These are phyloP conservation scores for Clitocybe nebularis DNA, from an alignment of 1,284 basidiomycete species.

Conservation along the genomic window DNA sequence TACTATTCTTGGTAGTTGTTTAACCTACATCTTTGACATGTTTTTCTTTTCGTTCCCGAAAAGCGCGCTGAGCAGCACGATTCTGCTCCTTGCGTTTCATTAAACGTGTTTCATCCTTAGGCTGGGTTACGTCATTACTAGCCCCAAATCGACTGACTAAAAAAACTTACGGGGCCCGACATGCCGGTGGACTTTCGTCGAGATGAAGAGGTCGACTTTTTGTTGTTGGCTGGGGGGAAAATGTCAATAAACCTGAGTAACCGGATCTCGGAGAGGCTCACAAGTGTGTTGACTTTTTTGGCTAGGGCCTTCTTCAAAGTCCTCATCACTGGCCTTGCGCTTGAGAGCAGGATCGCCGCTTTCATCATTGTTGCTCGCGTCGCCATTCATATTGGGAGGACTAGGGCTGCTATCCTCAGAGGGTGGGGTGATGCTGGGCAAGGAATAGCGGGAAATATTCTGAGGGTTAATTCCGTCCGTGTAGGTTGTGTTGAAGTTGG, in stretches of 20 bases:
- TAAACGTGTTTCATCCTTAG: conserved; percentile 66
- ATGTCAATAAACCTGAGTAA: conserved; percentile 1
- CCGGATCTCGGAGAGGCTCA: conserved; percentile 27
- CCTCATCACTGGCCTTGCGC: conserved; percentile 67
- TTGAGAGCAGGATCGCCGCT: conserved; percentile 51
- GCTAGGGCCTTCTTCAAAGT: conserved; percentile 57
- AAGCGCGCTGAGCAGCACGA: conserved; percentile 80
- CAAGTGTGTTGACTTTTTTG: conserved; percentile 64
- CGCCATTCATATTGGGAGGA: conserved; percentile 47
- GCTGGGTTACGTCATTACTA: conserved; percentile 20
- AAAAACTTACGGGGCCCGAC: conserved; percentile 30
- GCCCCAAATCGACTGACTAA: background rate
- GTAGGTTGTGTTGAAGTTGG: conserved; percentile 20
- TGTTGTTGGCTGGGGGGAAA: conserved; percentile 22
- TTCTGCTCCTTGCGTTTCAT: conserved; percentile 86
- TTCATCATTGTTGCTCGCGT: conserved; percentile 32
- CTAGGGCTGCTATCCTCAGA: conserved; percentile 75
- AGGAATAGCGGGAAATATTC: conserved; percentile 41
- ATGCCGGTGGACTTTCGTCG: conserved; percentile 33
- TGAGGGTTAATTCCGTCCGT: conserved; percentile 54
- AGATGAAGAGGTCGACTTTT: conserved; percentile 22
- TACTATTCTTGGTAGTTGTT: conserved; percentile 6
- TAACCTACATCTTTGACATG: conserved; percentile 80
- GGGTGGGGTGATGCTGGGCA: conserved; percentile 42
- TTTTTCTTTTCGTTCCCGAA: conserved; percentile 83